Evolutionary conservation across 2,329 filamentous ascomycete species (phyloP).

Genomic region (Aspergillus udagawae): DNA sequence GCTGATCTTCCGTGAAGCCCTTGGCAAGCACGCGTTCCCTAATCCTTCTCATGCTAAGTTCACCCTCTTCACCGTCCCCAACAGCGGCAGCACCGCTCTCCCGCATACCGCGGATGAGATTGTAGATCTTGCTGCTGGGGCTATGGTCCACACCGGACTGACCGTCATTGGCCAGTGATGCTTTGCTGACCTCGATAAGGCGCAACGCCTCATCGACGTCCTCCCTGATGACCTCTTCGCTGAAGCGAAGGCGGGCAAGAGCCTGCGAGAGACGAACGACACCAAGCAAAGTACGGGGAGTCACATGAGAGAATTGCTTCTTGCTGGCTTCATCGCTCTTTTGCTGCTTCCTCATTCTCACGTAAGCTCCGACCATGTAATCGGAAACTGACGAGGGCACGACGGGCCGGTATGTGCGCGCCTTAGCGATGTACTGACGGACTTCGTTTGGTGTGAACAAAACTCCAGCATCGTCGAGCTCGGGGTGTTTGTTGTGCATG

Average conservation of each 20-base stretch:
- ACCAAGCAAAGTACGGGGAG: constrained; percentile 86
- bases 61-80: constrained; percentile 66
- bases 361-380: constrained; percentile 96
- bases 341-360: constrained; percentile 87
- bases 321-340: constrained; percentile 86
- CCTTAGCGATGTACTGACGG: constrained; percentile 90
- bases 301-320: constrained; percentile 91
- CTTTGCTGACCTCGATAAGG: constrained; percentile 88
- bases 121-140: constrained; percentile 86
- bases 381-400: constrained; percentile 84
- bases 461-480: constrained; percentile 62
- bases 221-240: constrained; percentile 76
- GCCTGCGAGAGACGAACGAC: constrained; percentile 91
- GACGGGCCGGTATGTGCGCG: constrained; percentile 79
- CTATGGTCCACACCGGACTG: constrained; percentile 65
- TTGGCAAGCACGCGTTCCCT: constrained; percentile 90
- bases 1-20: constrained; percentile 94
- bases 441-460: constrained; percentile 92
- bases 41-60: constrained; percentile 83
- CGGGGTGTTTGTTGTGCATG: constrained; percentile 92
- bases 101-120: constrained; percentile 82
- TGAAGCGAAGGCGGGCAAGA: constrained; percentile 85
- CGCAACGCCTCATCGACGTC: constrained; percentile 95
- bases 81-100: constrained; percentile 79
- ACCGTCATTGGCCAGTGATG: constrained; percentile 74